These are phyloP conservation scores for Mycena belliarum DNA, from an alignment of 768 basidiomycete genomes.

Conservation along the genomic window DNA sequence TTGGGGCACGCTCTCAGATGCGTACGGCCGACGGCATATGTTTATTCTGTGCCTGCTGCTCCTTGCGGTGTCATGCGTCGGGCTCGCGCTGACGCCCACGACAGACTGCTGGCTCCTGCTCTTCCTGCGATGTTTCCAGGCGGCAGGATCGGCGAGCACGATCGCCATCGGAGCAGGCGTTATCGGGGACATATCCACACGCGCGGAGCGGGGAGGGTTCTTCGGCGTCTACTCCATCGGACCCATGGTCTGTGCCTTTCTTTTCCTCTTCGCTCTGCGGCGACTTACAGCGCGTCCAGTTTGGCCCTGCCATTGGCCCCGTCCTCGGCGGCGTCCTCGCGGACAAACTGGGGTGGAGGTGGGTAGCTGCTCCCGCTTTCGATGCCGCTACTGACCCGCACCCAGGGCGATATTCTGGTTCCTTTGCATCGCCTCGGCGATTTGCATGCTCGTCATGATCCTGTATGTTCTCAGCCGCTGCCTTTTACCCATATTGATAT, in stretches of 20 bases:
- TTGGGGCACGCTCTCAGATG: constrained; percentile 75
- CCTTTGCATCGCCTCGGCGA: constrained; percentile 47
- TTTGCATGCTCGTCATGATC: constrained; percentile 48
- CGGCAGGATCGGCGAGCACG: constrained; percentile 77
- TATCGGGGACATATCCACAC: constrained; percentile 74
- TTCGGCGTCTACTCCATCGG: constrained; percentile 66
- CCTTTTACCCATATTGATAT: constrained; percentile 26
- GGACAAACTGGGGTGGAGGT: constrained; percentile 65
- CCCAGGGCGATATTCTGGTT: constrained; percentile 65
- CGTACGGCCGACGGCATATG: constrained; percentile 61
- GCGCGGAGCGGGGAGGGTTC: constrained; percentile 73
- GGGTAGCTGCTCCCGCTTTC: background rate
- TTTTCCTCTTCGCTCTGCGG: constrained; percentile 7
- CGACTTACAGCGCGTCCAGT: constrained; percentile 32
- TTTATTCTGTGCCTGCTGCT: constrained; percentile 64
- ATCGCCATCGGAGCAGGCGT: constrained; percentile 74
- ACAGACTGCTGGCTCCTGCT: constrained; percentile 77
- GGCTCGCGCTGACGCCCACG: constrained; percentile 50
- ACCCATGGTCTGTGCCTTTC: constrained; percentile 48
- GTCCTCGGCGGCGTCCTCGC: constrained; percentile 65
- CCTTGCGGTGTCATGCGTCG: constrained; percentile 67
- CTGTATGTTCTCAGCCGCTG: constrained; percentile 32
- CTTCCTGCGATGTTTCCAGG: constrained; percentile 76
- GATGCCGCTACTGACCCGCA: background rate
- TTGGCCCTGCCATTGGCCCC: constrained; percentile 65